Evolutionary conservation across 768 basidiomycete genomes (phyloP), one percentile per base, ranked within the genome.

Genomic region (Auriscalpium vulgare): DNA sequence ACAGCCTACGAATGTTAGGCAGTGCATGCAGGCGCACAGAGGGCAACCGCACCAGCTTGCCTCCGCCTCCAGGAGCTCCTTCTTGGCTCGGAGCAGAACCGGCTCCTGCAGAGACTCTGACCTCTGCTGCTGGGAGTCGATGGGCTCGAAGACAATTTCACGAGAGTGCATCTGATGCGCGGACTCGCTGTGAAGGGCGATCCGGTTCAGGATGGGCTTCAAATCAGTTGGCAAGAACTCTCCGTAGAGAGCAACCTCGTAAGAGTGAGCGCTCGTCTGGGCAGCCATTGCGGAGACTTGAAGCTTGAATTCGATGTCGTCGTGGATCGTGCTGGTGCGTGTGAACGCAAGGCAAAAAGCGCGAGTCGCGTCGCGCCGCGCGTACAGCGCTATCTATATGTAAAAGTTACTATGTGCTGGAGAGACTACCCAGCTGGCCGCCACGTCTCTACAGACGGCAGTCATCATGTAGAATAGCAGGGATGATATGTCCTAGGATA

Each of bases 161-260:
- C 85, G 78, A 2, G 81, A 77, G 66, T 87, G 88, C 76, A 89
- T 84, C 4, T 78, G 78, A 51, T 79, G 75, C 36, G 87, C 85
- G 9, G 85, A 87, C 67, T 92, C 89, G 72, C 82, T 83, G 64
- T 89, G 85, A 21, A 93, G 77, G 10, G 90, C 89, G 56, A 91
- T 83, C 38, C 90, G 80, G 69, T 92, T 88, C 53, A 91, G 75
- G 59, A 92, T 84, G 0, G 86, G 71, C 64, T 83, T 81, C 43
- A 91, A 81, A 61, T 91, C 88, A 46, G 82, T 78, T 36, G 87
- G 69, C 59, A 86, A 88, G 74, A 91, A 90, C 65, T 89, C 88
- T 58, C 87, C 89, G 55, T 85, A 88, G 59, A 91, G 81, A 0
- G 87, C 86, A 55, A 91, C 85, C 73, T 91, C 88, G 66, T 91